Evolutionary conservation across 306 rosid species (phyloP).

Genomic region (Dryas octopetala): DNA sequence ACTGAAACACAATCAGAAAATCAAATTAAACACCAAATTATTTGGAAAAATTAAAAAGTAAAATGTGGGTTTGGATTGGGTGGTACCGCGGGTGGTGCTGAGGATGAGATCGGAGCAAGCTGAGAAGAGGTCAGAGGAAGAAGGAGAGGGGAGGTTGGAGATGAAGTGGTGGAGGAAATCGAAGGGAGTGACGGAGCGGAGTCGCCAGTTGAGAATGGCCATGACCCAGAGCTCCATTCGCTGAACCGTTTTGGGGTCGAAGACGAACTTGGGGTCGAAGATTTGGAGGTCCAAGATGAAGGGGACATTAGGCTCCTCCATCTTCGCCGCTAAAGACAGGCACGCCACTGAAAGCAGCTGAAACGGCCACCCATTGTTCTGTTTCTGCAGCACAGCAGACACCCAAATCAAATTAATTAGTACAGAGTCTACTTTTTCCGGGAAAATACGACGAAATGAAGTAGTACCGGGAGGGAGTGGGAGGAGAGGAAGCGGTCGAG

Average conservation of each 20-base stretch:
- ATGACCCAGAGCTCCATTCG: conserved; percentile 68
- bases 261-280: conserved; percentile 46
- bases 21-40: neutral
- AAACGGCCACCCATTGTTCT: conserved; percentile 50
- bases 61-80: neutral
- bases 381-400: conserved; percentile 18
- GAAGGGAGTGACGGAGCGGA: conserved; percentile 71
- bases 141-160: conserved; percentile 46
- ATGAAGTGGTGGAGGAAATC: conserved; percentile 57
- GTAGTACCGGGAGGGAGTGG: conserved; percentile 49
- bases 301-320: conserved; percentile 65
- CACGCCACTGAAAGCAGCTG: conserved; percentile 79
- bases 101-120: conserved; percentile 51
- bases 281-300: conserved; percentile 55
- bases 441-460: neutral
- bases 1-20: conserved; percentile 31
- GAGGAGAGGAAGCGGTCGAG: conserved; percentile 72
- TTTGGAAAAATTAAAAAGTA: neutral
- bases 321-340: conserved; percentile 76
- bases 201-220: conserved; percentile 61
- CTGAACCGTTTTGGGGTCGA: conserved; percentile 61
- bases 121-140: conserved; percentile 25
- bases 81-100: conserved; percentile 54
- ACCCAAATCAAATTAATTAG: neutral
- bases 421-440: neutral